Conservation (phyloP, 108 stramenopile species). For the Ochromonas danica region DNA sequence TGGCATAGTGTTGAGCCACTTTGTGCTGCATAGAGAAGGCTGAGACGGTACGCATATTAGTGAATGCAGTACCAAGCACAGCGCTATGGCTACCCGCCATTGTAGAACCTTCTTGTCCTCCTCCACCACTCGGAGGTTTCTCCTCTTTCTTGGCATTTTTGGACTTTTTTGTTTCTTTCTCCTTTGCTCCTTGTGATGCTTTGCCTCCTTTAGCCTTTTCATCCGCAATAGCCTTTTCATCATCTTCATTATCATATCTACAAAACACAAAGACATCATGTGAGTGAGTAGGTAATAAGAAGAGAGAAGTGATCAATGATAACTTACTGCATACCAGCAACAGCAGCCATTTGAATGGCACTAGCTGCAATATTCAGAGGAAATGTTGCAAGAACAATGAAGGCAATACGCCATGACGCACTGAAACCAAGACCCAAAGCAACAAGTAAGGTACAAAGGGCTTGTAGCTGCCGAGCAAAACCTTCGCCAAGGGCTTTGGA, state of each 20-base stretch:
- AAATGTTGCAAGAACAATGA: constrained; percentile 65
- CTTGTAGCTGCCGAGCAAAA: constrained; percentile 61
- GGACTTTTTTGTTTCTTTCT: too few relatives aligned
- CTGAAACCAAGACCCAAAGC: constrained; percentile 62
- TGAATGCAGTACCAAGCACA: not conserved
- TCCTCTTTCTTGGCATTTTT: too few relatives aligned
- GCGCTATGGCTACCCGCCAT: constrained; percentile 2
- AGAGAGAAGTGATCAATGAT: not conserved
- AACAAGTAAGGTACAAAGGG: constrained; percentile 59
- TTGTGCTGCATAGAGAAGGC: constrained; percentile 34
- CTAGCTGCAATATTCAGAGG: constrained; percentile 71
- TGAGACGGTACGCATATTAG: constrained; percentile 20
- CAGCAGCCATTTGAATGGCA: constrained; percentile 65
- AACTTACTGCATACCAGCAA: not conserved
- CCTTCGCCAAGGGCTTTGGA: constrained; percentile 69
- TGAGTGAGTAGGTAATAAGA: not conserved
- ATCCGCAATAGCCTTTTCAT: not conserved
- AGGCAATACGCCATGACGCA: constrained; percentile 77
- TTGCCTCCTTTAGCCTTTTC: not conserved
- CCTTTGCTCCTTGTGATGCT: not conserved
- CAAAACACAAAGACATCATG: not conserved
- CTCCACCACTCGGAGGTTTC: too few relatives aligned
- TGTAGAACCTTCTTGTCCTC: not conserved
- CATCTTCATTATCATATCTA: not conserved
- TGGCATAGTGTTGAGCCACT: not conserved